These are phyloP conservation scores for Botryobasidium botryosum DNA, from an alignment of 768 basidiomycete species.

Conservation along the genomic window DNA sequence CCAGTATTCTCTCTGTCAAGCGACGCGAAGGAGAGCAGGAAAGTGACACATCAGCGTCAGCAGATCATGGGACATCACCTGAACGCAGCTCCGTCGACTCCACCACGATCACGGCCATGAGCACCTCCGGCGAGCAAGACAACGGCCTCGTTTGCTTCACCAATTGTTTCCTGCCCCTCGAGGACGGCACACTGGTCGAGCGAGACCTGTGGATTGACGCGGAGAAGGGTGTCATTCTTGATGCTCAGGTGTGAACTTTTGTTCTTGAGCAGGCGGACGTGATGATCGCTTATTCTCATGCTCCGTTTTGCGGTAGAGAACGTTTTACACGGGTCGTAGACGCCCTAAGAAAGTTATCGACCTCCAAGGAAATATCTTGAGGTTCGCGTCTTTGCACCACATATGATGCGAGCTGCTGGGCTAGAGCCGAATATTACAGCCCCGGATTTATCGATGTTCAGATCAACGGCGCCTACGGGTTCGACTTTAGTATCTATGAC, in stretches of 20 bases:
- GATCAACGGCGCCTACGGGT: conserved; percentile 78
- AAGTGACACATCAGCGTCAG: no score
- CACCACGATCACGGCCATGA: conserved; percentile 1
- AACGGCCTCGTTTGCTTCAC: conserved; percentile 76
- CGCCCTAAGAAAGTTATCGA: conserved; percentile 50
- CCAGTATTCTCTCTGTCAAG: no score
- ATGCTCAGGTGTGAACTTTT: conserved; percentile 40
- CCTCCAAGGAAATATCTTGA: conserved; percentile 59
- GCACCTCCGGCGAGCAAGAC: conserved; percentile 4
- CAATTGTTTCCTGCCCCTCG: conserved; percentile 62
- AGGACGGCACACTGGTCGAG: conserved; percentile 59
- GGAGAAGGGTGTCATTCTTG: conserved; percentile 50
- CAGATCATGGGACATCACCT: no score
- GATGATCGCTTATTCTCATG: background rate
- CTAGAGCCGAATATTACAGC: conserved; percentile 24
- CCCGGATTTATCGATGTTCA: conserved; percentile 81
- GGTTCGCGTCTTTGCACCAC: no score
- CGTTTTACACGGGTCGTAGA: conserved; percentile 38
- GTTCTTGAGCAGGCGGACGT: no score
- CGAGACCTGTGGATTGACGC: conserved; percentile 76
- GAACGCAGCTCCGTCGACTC: no score
- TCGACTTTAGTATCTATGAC: conserved; percentile 74
- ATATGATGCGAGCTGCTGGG: no score
- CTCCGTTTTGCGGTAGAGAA: conserved; percentile 27
- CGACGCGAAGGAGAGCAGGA: no score